These are phyloP conservation scores for Diaporthe sp. DNA, from an alignment of 2,329 filamentous ascomycete species.

Conservation along the genomic window DNA sequence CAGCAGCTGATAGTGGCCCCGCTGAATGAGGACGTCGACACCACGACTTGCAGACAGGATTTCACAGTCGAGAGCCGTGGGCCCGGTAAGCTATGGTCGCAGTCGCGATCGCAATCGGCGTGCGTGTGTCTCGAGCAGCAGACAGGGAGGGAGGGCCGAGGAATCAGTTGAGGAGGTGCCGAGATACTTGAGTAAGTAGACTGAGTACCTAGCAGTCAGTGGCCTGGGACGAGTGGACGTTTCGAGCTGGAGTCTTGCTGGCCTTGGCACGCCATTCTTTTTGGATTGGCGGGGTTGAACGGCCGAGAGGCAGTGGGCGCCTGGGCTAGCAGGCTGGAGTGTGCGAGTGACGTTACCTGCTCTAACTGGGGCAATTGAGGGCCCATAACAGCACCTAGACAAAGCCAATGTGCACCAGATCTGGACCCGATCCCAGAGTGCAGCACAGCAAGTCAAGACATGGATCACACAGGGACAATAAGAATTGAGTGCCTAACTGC, in stretches of 20 bases:
- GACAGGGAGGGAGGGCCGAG: constrained; percentile 3
- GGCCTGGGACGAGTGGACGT: constrained; percentile 28
- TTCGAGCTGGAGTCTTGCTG: constrained; percentile 34
- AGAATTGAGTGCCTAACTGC: not conserved
- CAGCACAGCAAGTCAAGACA: not conserved
- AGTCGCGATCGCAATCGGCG: constrained; percentile 20
- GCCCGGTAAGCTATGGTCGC: not conserved
- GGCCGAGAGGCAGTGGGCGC: constrained; percentile 8
- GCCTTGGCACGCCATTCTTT: constrained; percentile 32
- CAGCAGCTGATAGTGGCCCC: constrained; percentile 10
- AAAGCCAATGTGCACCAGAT: constrained; percentile 19
- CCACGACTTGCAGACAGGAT: constrained; percentile 26
- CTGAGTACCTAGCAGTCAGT: not conserved
- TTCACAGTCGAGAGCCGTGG: constrained; percentile 12
- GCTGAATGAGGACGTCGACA: constrained; percentile 29
- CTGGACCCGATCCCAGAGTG: not conserved
- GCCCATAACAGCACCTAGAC: not conserved
- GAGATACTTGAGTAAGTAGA: constrained; percentile 15
- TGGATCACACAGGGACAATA: not conserved
- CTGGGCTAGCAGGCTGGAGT: constrained; percentile 9
- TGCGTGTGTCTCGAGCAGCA: not conserved
- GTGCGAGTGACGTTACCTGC: constrained; percentile 28
- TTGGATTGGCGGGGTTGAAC: constrained; percentile 30
- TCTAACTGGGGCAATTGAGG: not conserved
- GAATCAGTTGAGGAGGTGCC: constrained; percentile 18